Base-by-base conservation (phyloP, 2,329 filamentous ascomycete genomes). In the Talaromyces amestolkiae region DNA sequence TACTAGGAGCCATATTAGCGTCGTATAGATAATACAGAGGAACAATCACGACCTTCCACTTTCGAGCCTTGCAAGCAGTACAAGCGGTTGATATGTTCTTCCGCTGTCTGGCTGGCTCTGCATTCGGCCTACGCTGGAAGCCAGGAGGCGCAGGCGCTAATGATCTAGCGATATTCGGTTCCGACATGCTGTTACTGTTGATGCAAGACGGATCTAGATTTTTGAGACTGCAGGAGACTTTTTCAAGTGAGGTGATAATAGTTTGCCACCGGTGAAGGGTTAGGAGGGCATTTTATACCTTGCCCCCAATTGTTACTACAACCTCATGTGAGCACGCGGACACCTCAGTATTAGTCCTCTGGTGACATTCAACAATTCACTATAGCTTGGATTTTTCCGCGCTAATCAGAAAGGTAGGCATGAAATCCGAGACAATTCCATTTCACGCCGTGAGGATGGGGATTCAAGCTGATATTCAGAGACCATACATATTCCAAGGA, bases 1-100 rank as follows among this genome's bases (percentile, higher is more conserved):
- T 77, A 79, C 41, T 76, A 78, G 72, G 7, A 41, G 17, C 11
- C 27, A 27, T 11, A 43, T 65, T 62, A 65, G 64, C 53, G 33
- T 22, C n/a, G 6, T 37, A 24, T 15, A 11, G 33, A 33, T n/a
- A 8, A 33, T 31, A 31, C 33, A 39, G 17, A 27, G 19, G 7
- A 43, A 19, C 24, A 17, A 56, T 15, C 27, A 33, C 31, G 53
- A 66, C 64, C 64, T 66, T 66, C 64, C 64, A 66, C 35, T 66
- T 66, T 49, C 64, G 51, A 2, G 54, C 31, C 13, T 66, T 66
- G 41, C 64, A 66, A 15, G 64, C 64, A 27, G 51, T 59, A 27
- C 64, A 66, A 33, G 64, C 64, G 9, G 59, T 66, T 31, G 64
- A 66, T 49, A 60, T 66, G 27, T 66, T 66, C 45, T 59, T 66